phyloP scores from a whole-genome alignment of 2,329 filamentous ascomycete species.

The Scleromitrula shiraiana region DNA sequence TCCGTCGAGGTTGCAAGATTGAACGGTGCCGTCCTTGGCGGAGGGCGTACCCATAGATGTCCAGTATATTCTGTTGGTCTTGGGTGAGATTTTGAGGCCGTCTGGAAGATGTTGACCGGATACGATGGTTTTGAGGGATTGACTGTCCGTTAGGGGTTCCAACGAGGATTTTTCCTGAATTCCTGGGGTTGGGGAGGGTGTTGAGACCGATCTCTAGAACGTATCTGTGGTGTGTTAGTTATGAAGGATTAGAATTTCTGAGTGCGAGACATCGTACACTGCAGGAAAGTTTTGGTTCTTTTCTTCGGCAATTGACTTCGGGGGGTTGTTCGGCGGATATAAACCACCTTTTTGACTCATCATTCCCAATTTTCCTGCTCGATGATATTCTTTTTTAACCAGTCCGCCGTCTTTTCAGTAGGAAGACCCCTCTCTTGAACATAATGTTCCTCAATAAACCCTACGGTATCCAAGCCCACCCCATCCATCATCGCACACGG shows the following conservation, averaged over 20 bases:
- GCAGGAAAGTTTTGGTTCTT: slow-evolving; percentile 2
- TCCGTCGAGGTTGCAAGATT: slow-evolving; percentile 38
- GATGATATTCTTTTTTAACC: slow-evolving; percentile 28
- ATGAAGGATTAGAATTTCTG: accelerated
- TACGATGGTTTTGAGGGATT: slow-evolving; percentile 10
- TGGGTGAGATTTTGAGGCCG: slow-evolving; percentile 34
- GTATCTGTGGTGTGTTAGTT: slow-evolving; percentile 8
- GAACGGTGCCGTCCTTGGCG: slow-evolving; percentile 14
- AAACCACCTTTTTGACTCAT: slow-evolving; percentile 28
- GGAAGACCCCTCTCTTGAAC: slow-evolving; percentile 24
- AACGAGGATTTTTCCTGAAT: slow-evolving; percentile 13
- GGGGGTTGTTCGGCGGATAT: slow-evolving; percentile 10
- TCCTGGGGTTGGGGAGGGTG: slow-evolving; percentile 4
- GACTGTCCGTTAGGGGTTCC: slow-evolving; percentile 12
- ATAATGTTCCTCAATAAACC: slow-evolving; percentile 35
- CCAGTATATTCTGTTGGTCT: slow-evolving; percentile 38
- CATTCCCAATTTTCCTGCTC: slow-evolving; percentile 23
- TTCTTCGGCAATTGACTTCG: slow-evolving; percentile 5
- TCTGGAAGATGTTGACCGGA: slow-evolving; percentile 32
- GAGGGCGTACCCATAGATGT: slow-evolving; percentile 39
- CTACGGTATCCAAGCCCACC: slow-evolving; percentile 34
- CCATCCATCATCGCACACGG: slow-evolving; percentile 35
- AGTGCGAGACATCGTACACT: slow-evolving; percentile 4
- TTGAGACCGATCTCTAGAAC: slow-evolving; percentile 16
- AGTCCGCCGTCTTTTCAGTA: slow-evolving; percentile 25